Evolutionary conservation across 768 basidiomycete species (phyloP), one percentile per base, ranked within the genome.

Genomic region (Mycena rebaudengoi): DNA sequence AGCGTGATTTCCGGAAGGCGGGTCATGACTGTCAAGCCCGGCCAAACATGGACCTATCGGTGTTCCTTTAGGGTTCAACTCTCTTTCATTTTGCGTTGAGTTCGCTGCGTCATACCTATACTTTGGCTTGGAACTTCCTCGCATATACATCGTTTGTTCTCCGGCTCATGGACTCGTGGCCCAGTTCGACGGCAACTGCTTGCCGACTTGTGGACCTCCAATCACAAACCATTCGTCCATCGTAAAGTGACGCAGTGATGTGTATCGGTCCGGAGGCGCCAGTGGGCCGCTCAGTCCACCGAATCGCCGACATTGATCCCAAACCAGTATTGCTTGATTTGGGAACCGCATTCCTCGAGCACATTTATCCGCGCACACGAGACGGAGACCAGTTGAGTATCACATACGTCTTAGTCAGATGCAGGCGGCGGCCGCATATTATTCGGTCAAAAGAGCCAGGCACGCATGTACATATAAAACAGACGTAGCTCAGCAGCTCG

Each of bases 61-160:
- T n/a, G n/a, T n/a, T n/a, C n/a, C n/a, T n/a, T n/a, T n/a, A n/a
- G n/a, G n/a, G n/a, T n/a, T n/a, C n/a, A n/a, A n/a, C n/a, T n/a
- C n/a, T n/a, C n/a, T n/a, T n/a, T n/a, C n/a, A n/a, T n/a, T n/a
- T n/a, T n/a, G n/a, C n/a, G n/a, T n/a, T n/a, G n/a, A n/a, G n/a
- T n/a, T n/a, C n/a, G n/a, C n/a, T n/a, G n/a, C n/a, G n/a, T n/a
- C n/a, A n/a, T n/a, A n/a, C n/a, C n/a, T n/a, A n/a, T n/a, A n/a
- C n/a, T 54, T 13, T 44, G 32, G n/a, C 23, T 25, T 35, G 29
- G 43, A 26, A 20, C 23, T 23, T 41, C 44, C 21, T 50, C 26
- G 21, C 13, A 43, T 53, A 60, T 65, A n/a, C 48, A 48, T 58
- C 64, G 64, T 60, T 44, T 65, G 33, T 65, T 65, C 53, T 65